Conservation (phyloP, 139 green algal genomes). For the Chlorella sp. region DNA sequence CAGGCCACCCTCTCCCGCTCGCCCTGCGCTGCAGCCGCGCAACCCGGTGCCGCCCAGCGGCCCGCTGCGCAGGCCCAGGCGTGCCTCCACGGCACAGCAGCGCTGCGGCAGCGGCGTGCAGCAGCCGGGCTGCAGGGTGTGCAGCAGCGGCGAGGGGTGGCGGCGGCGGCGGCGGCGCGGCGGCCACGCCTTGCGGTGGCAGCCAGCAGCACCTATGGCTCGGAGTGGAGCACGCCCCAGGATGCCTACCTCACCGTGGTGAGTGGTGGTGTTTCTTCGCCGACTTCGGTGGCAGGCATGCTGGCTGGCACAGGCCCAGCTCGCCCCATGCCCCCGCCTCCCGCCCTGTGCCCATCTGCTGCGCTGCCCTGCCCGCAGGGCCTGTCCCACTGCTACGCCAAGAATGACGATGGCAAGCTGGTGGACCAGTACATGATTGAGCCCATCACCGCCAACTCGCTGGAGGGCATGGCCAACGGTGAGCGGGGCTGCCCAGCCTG, state of each 20-base stretch:
- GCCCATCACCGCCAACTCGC: constrained; percentile 78
- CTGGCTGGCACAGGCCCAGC: too few species aligned
- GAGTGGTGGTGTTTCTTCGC: too few species aligned
- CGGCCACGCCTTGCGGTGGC: not conserved
- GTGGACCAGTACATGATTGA: constrained; percentile 83
- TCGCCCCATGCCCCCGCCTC: too few species aligned
- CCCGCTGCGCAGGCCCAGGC: not conserved
- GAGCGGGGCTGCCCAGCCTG: not conserved
- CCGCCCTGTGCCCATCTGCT: not conserved
- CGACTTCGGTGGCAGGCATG: too few species aligned
- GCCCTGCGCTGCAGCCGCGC: too few species aligned
- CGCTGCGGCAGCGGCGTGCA: not conserved
- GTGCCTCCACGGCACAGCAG: not conserved
- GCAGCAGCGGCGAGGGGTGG: not conserved
- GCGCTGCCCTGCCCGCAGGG: constrained; percentile 63
- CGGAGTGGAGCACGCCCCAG: constrained; percentile 37
- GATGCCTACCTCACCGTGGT: constrained; percentile 57
- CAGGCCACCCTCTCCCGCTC: too few species aligned
- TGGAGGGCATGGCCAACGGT: constrained; percentile 90
- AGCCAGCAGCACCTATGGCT: constrained; percentile 34
- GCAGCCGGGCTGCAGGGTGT: not conserved
- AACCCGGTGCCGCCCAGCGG: too few species aligned
- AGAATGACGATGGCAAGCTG: constrained; percentile 78
- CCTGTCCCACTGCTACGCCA: constrained; percentile 89
- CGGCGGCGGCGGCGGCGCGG: not conserved